A percentile compares a stretch with the other conserved stretches of the same genome.
These are phyloP conservation scores for Chloranthus sessilifolius DNA, from an alignment of 164 flowering plant genomes.

Conservation along the genomic window DNA sequence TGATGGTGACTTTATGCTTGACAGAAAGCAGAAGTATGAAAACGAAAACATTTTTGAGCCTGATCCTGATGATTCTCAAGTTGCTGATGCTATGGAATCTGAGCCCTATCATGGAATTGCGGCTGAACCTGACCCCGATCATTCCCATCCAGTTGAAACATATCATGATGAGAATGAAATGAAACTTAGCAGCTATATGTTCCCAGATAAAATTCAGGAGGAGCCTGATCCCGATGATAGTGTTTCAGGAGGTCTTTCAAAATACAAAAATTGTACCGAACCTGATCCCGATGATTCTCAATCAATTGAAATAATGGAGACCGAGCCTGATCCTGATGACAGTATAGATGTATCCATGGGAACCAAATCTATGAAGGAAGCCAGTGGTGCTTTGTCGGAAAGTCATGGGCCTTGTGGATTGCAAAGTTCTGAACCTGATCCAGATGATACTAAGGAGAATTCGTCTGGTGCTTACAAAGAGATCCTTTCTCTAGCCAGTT, in stretches of 20 bases:
- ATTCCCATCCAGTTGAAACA: constrained; percentile 10
- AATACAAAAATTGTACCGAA: not conserved
- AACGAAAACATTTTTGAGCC: constrained; percentile 24
- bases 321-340: constrained; percentile 33
- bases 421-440: constrained; percentile 50
- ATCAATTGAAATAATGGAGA: not conserved
- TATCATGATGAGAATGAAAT: constrained; percentile 1
- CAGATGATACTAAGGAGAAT: constrained; percentile 31
- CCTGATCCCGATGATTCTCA: constrained; percentile 22
- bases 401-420: constrained; percentile 5
- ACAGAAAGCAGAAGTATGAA: not conserved
- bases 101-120: constrained; percentile 11
- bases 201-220: not conserved
- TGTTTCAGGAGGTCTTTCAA: not conserved
- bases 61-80: constrained; percentile 34
- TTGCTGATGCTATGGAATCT: constrained; percentile 19
- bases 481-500: no score
- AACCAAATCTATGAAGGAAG: not conserved
- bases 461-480: no score
- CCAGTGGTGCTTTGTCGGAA: not conserved
- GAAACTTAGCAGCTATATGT: not conserved
- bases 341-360: constrained; percentile 3
- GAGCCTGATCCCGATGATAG: constrained; percentile 43
- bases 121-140: constrained; percentile 29
- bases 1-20: constrained; percentile 21